Conservation (phyloP, 768 basidiomycete species). For the Tubosaeta sp. region DNA sequence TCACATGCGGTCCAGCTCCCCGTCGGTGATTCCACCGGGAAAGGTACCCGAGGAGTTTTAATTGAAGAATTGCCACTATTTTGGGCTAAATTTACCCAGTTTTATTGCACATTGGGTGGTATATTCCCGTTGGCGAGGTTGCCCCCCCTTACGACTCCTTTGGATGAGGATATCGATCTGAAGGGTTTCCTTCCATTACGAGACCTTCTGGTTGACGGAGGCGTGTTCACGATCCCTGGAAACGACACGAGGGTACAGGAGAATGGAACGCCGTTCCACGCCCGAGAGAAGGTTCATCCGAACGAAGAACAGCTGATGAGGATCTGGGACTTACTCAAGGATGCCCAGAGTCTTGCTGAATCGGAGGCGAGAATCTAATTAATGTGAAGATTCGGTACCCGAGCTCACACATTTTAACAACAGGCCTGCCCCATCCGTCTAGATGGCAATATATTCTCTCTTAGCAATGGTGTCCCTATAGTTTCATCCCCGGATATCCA, state of each 20-base stretch:
- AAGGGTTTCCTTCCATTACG: constrained; percentile 82
- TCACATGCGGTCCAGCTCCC: constrained; percentile 38
- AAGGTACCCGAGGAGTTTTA: constrained; percentile 16
- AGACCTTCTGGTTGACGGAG: constrained; percentile 44
- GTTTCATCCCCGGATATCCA: constrained; percentile 6
- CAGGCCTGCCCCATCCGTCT: constrained; percentile 26
- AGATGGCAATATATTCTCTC: constrained; percentile 20
- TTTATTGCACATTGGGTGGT: constrained; percentile 54
- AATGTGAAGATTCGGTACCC: constrained; percentile 1
- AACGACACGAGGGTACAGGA: constrained; percentile 21
- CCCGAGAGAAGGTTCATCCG: constrained; percentile 62
- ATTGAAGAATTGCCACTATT: constrained; percentile 47
- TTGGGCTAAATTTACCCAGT: constrained; percentile 69
- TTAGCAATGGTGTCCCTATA: constrained; percentile 5
- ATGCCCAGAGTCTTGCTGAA: constrained; percentile 57
- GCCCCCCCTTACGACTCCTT: constrained; percentile 50
- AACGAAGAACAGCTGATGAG: constrained; percentile 97
- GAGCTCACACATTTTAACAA: constrained; percentile 13
- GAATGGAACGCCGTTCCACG: constrained; percentile 26
- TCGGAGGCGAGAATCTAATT: constrained; percentile 46
- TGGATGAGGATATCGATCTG: constrained; percentile 92
- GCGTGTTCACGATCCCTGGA: constrained; percentile 8
- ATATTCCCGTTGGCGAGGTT: constrained; percentile 67
- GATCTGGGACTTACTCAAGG: constrained; percentile 76
- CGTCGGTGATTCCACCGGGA: constrained; percentile 15